Percentiles rank a stretch among this genome's conserved stretches.
These are phyloP conservation scores for Fomitopsis schrenkii DNA, from an alignment of 1,284 basidiomycete genomes.

Conservation along the genomic window DNA sequence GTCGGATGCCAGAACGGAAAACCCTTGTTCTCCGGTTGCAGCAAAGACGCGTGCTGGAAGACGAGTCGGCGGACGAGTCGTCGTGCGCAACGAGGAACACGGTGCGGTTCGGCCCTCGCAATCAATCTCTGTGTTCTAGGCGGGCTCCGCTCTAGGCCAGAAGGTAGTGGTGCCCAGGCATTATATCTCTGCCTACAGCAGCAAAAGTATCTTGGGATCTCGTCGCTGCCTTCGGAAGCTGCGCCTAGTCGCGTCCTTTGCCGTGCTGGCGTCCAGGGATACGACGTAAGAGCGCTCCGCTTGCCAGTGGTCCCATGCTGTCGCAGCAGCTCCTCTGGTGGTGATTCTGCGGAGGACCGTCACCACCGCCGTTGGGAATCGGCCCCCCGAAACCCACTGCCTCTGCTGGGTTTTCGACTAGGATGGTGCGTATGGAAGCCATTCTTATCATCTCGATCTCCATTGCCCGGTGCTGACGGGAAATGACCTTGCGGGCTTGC, in stretches of 20 bases:
- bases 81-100: neutral
- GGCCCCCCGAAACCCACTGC: neutral
- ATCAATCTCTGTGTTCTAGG: neutral
- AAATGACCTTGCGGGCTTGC: neutral
- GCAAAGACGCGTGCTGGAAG: neutral
- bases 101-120: neutral
- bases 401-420: neutral
- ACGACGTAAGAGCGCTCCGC: neutral
- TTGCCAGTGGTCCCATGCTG: neutral
- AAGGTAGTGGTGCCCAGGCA: neutral
- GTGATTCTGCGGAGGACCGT: slow-evolving; percentile 1
- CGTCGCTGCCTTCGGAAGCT: neutral
- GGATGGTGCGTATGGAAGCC: neutral
- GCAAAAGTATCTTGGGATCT: neutral
- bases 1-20: neutral
- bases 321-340: neutral
- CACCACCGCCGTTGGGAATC: neutral
- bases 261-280: neutral
- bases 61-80: neutral
- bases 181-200: neutral
- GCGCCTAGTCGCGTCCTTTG: slow-evolving; percentile 1
- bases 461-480: neutral
- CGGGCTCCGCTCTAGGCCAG: neutral
- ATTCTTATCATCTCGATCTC: neutral
- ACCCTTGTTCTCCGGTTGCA: neutral